Evolutionary conservation across 2,329 filamentous ascomycete species (phyloP).

Genomic region (Fusarium sp.): DNA sequence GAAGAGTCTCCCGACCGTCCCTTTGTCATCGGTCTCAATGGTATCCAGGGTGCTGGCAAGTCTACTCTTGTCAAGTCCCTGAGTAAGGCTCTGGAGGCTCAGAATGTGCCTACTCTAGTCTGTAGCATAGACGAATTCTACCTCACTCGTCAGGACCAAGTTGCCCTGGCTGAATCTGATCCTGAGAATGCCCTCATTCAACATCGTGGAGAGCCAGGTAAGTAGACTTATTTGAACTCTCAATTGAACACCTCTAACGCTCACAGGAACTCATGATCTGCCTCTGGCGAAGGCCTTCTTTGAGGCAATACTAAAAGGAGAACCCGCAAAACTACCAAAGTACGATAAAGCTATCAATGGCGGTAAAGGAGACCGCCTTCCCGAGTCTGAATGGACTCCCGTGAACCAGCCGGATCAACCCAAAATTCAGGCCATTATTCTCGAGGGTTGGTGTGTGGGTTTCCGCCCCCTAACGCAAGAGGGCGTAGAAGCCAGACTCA

Average conservation of each 20-base stretch:
- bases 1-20: conserved; percentile 61
- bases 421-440: conserved; percentile 74
- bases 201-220: conserved; percentile 82
- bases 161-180: conserved; percentile 71
- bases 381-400: conserved; percentile 68
- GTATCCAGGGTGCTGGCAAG: conserved; percentile 92
- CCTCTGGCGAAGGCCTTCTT: conserved; percentile 73
- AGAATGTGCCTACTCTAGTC: conserved; percentile 73
- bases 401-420: conserved; percentile 64
- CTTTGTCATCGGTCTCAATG: conserved; percentile 87
- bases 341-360: conserved; percentile 86
- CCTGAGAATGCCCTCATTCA: conserved; percentile 80
- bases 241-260: conserved; percentile 4
- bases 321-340: conserved; percentile 69
- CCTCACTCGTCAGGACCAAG: conserved; percentile 76
- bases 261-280: conserved; percentile 75
- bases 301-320: conserved; percentile 61
- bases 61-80: conserved; percentile 83
- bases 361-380: conserved; percentile 80
- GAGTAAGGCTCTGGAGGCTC: conserved; percentile 66
- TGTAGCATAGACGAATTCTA: conserved; percentile 93
- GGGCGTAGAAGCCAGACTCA: conserved; percentile 64
- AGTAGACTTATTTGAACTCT: background rate
- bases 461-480: conserved; percentile 72
- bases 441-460: conserved; percentile 93